These are phyloP conservation scores for Vanrija humicola DNA, from an alignment of 1,284 basidiomycete species.

Conservation along the genomic window DNA sequence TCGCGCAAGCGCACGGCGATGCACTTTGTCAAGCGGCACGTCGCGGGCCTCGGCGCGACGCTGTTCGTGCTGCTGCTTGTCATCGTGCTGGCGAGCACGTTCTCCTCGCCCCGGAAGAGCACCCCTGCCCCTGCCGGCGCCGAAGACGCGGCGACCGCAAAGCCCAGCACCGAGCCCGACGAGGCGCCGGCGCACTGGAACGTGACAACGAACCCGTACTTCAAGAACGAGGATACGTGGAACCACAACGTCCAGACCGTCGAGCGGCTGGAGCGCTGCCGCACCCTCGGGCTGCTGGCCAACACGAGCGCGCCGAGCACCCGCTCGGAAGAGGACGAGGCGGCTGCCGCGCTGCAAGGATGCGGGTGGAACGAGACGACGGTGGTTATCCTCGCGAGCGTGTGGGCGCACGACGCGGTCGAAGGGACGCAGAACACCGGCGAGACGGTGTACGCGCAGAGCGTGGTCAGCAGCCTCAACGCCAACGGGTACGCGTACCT, in stretches of 20 bases:
- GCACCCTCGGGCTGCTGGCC: conserved; percentile 23
- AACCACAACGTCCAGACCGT: conserved; percentile 28
- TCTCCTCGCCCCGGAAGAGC: too few species aligned
- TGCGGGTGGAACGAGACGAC: conserved; percentile 40
- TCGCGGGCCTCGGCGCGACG: too few species aligned
- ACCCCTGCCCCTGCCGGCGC: too few species aligned
- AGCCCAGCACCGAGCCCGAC: too few species aligned
- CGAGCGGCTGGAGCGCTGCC: conserved; percentile 23
- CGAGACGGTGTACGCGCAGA: conserved; percentile 37
- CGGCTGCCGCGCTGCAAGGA: conserved; percentile 16
- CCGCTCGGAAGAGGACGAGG: conserved; percentile 19
- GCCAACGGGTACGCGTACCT: conserved; percentile 35
- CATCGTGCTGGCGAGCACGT: too few species aligned
- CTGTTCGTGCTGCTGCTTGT: too few species aligned
- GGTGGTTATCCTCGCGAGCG: conserved; percentile 30
- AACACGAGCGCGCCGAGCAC: conserved; percentile 17
- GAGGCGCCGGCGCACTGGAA: too few species aligned
- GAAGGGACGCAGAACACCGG: conserved; percentile 21
- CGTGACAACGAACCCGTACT: conserved; percentile 24
- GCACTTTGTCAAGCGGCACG: too few species aligned
- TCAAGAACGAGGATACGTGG: conserved; percentile 27
- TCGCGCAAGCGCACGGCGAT: too few species aligned
- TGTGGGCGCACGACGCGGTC: conserved; percentile 31
- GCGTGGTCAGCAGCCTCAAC: conserved; percentile 37
- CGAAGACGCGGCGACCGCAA: too few species aligned